Evolutionary conservation across 225 moss, liverwort and hornwort species (phyloP), one percentile per base, ranked within the genome.

Genomic region (Lunularia cruciata): DNA sequence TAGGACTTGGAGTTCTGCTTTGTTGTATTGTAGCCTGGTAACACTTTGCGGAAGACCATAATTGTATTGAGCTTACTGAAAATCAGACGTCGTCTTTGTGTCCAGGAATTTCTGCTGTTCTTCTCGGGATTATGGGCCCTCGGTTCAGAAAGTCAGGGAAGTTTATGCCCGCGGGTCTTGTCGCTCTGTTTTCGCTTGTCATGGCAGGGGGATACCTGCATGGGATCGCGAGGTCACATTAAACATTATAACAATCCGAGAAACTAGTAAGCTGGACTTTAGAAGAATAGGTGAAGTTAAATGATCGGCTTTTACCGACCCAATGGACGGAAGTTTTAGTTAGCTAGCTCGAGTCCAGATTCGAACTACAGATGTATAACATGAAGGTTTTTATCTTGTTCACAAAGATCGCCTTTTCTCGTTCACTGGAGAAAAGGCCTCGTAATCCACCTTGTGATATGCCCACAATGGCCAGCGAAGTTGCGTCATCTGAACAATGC

Each of bases 131-230:
- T 42, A 98, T 93, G 96, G 89, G 83, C 33, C 76, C 86, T 67
- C 82, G 96, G 48, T 98, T 73, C 60, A 83, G 79, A 76, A 77
- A 84, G 46, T 80, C 96, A 9, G 89, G 96, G 26, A 98, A 93
- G 83, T 79, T 98, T 46, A 87, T 98, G 71, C 96, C 96, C 46
- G 74, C 93, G 1, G 96, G 96, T 57, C 78, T 98, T 6, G 90
- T 98, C 20, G 79, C 96, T 72, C 64, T 91, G 56, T 81, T 86
- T 77, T 98, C 96, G 37, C 77, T 98, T 40, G 74, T 98, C 25
- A 98, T 98, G 96, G 67, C 89, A 73, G 96, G 89, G 42, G 96
- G 93, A 62, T 98, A 98, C 59, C 73, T 98, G 51, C 96, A 91
- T 70, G 96, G 96, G 45, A 89, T 96, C 61, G 38, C 87, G 54